Evolutionary conservation across 345 rosid species (phyloP), one percentile per base, ranked within the genome.

Genomic region (Salix suchowensis): DNA sequence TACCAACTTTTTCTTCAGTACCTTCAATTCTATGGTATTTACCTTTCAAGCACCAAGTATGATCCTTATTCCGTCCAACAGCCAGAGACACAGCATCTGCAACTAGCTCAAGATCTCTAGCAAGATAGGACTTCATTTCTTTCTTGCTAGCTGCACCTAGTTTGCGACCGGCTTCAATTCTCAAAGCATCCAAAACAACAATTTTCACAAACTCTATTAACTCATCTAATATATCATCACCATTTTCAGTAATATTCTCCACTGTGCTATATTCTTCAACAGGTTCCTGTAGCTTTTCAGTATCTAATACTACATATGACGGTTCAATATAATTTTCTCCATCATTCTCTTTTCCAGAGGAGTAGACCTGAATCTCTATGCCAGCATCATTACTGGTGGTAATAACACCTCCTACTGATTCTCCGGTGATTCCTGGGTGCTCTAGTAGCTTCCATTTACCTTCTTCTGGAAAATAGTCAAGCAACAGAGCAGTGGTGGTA

Each of bases 381-480:
- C 80, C 74, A 18, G 61, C 71, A 61, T 39, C 85, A 76, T 79
- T 82, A 71, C 39, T 37, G 76, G 82, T 76, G 75, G 76, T 44
- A 79, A 42, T 44, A 79, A 42, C 82, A 75, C 78, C 86, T 55
- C 37, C 81, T 54, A 44, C 62, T 80, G 83, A 67, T 71, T 86
- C 85, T 71, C 72, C 82, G 72, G 60, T 52, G 76, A 68, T 80
- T 78, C 83, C 88, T 18, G 91, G 87, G 74, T 85, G 91, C 83
- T 93, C 96, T 84, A 89, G 76, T 66, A 95, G 93, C 83, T 87
- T 93, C 97, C 97, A 93, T 76, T 91, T 88, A 75, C 93, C 96
- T 76, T 90, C 98, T 84, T 95, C 98, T 37, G 97, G 96, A 79
- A 88, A 80, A 77, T 93, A 95, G 89, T 95, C 94, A 55, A 95